A percentile compares a stretch with the other conserved stretches of the same genome.
Conservation (phyloP, 805 yeast species). For the Candida ficus region DNA sequence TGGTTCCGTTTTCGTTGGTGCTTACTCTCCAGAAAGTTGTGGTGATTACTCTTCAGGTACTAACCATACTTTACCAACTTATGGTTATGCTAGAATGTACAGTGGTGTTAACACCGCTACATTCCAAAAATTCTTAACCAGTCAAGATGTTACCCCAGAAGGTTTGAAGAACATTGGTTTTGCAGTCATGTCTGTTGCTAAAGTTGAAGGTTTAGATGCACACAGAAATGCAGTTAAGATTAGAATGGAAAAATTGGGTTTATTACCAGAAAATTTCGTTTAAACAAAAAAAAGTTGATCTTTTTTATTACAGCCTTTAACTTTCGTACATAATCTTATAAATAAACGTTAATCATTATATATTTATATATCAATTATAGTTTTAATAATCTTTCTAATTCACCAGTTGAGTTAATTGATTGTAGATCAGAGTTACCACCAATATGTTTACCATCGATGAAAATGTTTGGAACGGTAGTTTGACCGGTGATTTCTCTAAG, state of each 20-base stretch:
- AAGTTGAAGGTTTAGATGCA: slow-evolving; percentile 94
- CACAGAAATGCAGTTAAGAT: slow-evolving; percentile 96
- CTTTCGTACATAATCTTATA: neutral
- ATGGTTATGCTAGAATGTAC: slow-evolving; percentile 96
- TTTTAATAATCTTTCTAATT: slow-evolving; percentile 42
- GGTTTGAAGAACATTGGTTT: slow-evolving; percentile 89
- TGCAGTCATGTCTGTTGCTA: slow-evolving; percentile 94
- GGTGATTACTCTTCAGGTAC: slow-evolving; percentile 99
- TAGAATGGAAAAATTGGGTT: slow-evolving; percentile 75
- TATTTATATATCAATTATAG: slow-evolving; percentile 13
- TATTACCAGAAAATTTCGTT: slow-evolving; percentile 32
- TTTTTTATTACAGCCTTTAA: too few species aligned
- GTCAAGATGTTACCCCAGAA: slow-evolving; percentile 82
- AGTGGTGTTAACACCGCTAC: slow-evolving; percentile 96
- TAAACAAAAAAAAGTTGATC: slow-evolving; percentile 9
- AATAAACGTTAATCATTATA: neutral
- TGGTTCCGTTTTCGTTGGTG: slow-evolving; percentile 95
- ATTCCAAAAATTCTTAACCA: slow-evolving; percentile 90
- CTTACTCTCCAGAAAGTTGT: slow-evolving; percentile 94
- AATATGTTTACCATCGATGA: slow-evolving; percentile 85
- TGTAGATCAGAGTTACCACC: slow-evolving; percentile 95
- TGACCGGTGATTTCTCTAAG: slow-evolving; percentile 77
- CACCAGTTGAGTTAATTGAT: slow-evolving; percentile 55
- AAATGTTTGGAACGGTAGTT: slow-evolving; percentile 89
- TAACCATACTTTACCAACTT: slow-evolving; percentile 96